These are phyloP conservation scores for Aspergillus hortae DNA, from an alignment of 2,329 filamentous ascomycete genomes.

Conservation along the genomic window DNA sequence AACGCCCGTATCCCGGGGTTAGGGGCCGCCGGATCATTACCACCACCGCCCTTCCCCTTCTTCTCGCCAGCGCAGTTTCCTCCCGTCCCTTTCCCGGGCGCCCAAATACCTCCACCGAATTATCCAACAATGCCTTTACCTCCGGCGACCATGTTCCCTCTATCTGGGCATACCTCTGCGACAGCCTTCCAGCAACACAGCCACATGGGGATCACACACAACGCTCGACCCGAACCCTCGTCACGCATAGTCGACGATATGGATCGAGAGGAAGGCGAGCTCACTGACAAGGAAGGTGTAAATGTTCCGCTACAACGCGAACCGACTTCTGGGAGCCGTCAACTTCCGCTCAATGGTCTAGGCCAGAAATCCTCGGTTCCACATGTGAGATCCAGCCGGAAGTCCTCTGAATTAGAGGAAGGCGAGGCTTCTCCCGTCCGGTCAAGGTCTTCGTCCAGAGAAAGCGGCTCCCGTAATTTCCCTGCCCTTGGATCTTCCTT, in stretches of 20 bases:
- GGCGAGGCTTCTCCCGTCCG: constrained; percentile 24
- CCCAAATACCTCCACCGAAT: constrained; percentile 21
- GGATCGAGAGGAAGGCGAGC: constrained; percentile 69
- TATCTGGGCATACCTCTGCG: constrained; percentile 4
- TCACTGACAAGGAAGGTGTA: constrained; percentile 63
- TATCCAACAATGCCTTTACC: constrained; percentile 21
- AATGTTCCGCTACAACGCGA: not conserved
- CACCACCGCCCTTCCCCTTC: constrained; percentile 30
- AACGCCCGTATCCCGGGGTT: constrained; percentile 31
- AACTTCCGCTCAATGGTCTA: not conserved
- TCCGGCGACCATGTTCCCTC: constrained; percentile 9
- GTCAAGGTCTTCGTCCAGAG: constrained; percentile 21
- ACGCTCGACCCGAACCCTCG: constrained; percentile 13
- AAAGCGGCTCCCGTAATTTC: constrained; percentile 31
- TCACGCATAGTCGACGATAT: constrained; percentile 32
- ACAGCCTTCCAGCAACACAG: constrained; percentile 11
- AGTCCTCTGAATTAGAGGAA: constrained; percentile 20
- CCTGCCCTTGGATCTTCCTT: not conserved
- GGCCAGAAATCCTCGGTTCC: not conserved
- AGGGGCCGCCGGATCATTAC: constrained; percentile 21
- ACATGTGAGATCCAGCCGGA: too few species aligned
- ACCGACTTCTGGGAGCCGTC: too few species aligned
- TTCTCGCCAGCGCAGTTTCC: constrained; percentile 31
- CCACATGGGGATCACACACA: constrained; percentile 9
- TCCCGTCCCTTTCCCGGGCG: constrained; percentile 30